These are phyloP conservation scores for Mycena sp. DNA, from an alignment of 1,284 basidiomycete genomes.

Conservation along the genomic window DNA sequence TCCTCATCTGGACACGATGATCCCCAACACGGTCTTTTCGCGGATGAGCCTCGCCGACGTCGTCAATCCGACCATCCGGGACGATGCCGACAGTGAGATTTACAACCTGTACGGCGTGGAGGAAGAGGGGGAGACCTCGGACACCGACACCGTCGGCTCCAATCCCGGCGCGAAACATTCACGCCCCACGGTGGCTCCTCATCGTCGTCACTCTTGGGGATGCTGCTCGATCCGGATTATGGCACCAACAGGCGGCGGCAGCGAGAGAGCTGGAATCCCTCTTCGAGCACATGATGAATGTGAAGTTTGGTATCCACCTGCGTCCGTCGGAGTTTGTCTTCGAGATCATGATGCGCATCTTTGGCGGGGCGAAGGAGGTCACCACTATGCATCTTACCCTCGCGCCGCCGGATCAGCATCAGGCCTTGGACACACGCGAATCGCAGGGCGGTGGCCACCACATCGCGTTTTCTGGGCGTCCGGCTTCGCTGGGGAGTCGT, in stretches of 20 bases:
- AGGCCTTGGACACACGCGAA: neutral
- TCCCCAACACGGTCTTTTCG: slow-evolving; percentile 21
- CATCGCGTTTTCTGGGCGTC: no score
- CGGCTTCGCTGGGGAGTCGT: no score
- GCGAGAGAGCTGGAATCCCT: slow-evolving; percentile 46
- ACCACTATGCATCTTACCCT: slow-evolving; percentile 45
- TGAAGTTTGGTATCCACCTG: slow-evolving; percentile 47
- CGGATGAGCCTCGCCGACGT: slow-evolving; percentile 27
- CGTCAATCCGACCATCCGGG: slow-evolving; percentile 23
- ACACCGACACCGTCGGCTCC: slow-evolving; percentile 24
- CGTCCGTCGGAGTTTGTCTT: slow-evolving; percentile 45
- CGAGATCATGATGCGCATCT: slow-evolving; percentile 43
- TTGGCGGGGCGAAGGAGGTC: slow-evolving; percentile 44
- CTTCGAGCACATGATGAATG: slow-evolving; percentile 49
- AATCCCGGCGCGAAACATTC: slow-evolving; percentile 6
- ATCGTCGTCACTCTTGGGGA: slow-evolving; percentile 3
- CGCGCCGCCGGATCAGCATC: slow-evolving; percentile 39
- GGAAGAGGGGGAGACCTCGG: slow-evolving; percentile 35
- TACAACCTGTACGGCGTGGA: slow-evolving; percentile 41
- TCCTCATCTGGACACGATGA: slow-evolving; percentile 23
- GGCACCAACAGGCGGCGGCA: slow-evolving; percentile 38
- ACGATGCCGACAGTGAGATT: slow-evolving; percentile 28
- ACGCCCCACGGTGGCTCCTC: slow-evolving; percentile 6
- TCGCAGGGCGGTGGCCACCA: neutral
- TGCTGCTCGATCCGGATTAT: slow-evolving; percentile 18